A percentile compares a stretch with the other conserved stretches of the same genome.
Evolutionary conservation across 2,329 filamentous ascomycete genomes (phyloP).

Genomic region (Aspergillus novoparasiticus): DNA sequence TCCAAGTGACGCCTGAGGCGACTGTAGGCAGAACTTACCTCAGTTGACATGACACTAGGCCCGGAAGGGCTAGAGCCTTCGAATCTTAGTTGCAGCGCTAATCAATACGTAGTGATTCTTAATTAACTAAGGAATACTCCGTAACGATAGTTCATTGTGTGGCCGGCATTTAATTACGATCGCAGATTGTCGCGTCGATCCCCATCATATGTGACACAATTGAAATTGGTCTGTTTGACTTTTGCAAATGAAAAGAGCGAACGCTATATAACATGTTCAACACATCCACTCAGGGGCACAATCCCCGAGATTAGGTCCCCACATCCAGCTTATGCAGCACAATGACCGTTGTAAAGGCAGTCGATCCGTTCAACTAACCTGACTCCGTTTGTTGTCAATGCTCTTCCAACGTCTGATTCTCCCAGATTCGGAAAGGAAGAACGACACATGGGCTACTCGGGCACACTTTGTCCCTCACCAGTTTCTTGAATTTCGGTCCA

Average conservation of each 20-base stretch:
- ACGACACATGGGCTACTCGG: slow-evolving; percentile 53
- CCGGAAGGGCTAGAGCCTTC: neutral
- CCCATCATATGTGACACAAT: neutral
- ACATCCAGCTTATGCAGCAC: slow-evolving; percentile 1
- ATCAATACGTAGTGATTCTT: neutral
- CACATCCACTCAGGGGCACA: neutral
- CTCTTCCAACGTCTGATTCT: slow-evolving; percentile 10
- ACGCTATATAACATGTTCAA: neutral
- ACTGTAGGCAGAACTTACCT: neutral
- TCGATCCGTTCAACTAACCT: neutral
- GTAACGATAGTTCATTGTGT: neutral
- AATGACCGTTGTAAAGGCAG: slow-evolving; percentile 5
- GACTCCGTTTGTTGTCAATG: neutral
- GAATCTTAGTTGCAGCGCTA: neutral
- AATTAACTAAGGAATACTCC: neutral
- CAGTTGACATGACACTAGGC: neutral
- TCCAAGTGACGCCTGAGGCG: neutral
- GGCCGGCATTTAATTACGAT: neutral
- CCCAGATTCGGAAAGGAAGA: slow-evolving; percentile 37
- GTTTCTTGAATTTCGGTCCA: slow-evolving; percentile 61
- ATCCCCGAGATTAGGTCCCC: neutral
- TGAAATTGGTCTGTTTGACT: neutral
- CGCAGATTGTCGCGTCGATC: neutral
- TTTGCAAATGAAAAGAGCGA: neutral
- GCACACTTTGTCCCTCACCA: slow-evolving; percentile 60